phyloP scores from a whole-genome alignment of 441 rosid genomes.

The Hura crepitans region DNA sequence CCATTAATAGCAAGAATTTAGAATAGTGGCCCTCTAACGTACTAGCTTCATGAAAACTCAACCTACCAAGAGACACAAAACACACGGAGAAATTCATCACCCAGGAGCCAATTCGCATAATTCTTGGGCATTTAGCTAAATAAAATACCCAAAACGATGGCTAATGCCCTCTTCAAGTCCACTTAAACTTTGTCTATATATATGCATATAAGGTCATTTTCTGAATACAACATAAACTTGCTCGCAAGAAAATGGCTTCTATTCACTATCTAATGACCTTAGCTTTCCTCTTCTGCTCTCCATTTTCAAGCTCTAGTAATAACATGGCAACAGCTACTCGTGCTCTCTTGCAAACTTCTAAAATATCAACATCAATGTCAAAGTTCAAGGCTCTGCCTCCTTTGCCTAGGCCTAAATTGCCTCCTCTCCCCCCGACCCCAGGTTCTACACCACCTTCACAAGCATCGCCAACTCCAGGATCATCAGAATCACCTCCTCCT shows the following conservation, averaged over 20 bases:
- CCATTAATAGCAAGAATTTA: conserved; percentile 1
- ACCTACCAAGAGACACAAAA: neutral
- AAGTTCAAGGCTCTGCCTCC: conserved; percentile 2
- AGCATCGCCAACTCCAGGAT: too few species aligned
- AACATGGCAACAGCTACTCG: neutral
- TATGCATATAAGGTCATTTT: neutral
- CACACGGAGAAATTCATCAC: neutral
- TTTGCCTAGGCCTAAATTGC: conserved; percentile 12
- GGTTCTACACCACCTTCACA: neutral
- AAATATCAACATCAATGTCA: neutral
- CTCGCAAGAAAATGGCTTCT: neutral
- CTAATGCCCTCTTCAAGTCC: neutral
- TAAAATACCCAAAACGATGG: neutral
- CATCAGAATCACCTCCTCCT: neutral
- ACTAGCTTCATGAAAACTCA: neutral
- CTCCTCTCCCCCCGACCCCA: neutral
- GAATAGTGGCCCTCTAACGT: neutral
- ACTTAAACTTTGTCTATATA: neutral
- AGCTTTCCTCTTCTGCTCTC: conserved; percentile 4
- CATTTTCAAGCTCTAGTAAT: neutral
- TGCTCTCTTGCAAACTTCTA: neutral
- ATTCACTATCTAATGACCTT: neutral
- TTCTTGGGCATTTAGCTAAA: too few species aligned
- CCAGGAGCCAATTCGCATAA: too few species aligned
- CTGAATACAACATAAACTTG: too few species aligned